Percentiles rank a stretch among this genome's conserved stretches.
phyloP scores from a whole-genome alignment of 2,329 filamentous ascomycete genomes.

The Akanthomyces muscarius region DNA sequence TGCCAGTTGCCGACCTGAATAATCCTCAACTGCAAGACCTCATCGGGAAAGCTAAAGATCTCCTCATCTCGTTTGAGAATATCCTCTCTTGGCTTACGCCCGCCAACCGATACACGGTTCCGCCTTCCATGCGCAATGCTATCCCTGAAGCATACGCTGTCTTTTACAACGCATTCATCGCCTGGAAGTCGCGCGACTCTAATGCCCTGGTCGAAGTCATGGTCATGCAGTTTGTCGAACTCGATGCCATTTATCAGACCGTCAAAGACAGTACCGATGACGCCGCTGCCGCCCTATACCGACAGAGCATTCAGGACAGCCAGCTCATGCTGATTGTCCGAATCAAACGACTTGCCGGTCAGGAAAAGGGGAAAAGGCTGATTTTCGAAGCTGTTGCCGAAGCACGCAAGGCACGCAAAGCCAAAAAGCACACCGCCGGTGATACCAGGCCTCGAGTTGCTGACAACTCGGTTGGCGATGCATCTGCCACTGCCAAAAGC shows the following conservation, averaged over 20 bases:
- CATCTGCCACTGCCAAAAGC: slow-evolving; percentile 35
- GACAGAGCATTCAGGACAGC: slow-evolving; percentile 75
- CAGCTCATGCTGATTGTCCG: slow-evolving; percentile 74
- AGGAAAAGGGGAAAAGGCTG: slow-evolving; percentile 64
- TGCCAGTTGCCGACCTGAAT: slow-evolving; percentile 45
- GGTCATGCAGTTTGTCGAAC: slow-evolving; percentile 80
- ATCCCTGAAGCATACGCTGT: slow-evolving; percentile 67
- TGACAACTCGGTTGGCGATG: slow-evolving; percentile 39
- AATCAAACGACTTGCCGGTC: slow-evolving; percentile 73
- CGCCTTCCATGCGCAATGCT: slow-evolving; percentile 56
- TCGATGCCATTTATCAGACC: slow-evolving; percentile 78
- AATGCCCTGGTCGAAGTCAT: slow-evolving; percentile 76
- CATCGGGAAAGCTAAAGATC: slow-evolving; percentile 71
- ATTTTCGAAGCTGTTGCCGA: slow-evolving; percentile 73
- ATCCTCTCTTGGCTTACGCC: slow-evolving; percentile 62
- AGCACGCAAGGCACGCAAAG: slow-evolving; percentile 60
- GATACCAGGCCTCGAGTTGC: slow-evolving; percentile 68
- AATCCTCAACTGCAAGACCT: slow-evolving; percentile 66
- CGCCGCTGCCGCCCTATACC: slow-evolving; percentile 70
- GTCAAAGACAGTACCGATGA: slow-evolving; percentile 75
- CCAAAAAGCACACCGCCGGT: slow-evolving; percentile 61
- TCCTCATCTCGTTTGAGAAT: slow-evolving; percentile 74
- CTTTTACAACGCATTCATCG: slow-evolving; percentile 74
- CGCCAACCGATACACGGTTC: slow-evolving; percentile 64
- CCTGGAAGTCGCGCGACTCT: slow-evolving; percentile 79